These are phyloP conservation scores for Candida sanyaensis DNA, from an alignment of 1,139 yeast genomes.

Conservation along the genomic window DNA sequence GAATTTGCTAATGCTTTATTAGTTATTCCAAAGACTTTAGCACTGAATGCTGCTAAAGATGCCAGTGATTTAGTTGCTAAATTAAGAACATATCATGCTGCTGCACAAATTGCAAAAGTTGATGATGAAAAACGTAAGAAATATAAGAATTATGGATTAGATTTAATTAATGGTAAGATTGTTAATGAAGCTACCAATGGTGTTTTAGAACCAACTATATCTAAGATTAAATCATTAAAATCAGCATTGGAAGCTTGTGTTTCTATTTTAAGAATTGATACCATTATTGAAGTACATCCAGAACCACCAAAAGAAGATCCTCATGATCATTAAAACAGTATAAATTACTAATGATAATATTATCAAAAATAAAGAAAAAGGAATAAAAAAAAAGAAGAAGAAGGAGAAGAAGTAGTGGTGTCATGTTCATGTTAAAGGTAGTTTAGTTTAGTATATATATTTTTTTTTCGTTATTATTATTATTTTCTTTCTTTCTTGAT, in stretches of 20 bases:
- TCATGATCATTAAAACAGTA: conserved; percentile 53
- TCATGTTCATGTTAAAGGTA: neutral
- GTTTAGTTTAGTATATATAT: too few relatives aligned
- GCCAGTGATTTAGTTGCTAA: conserved; percentile 93
- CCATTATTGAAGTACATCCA: conserved; percentile 97
- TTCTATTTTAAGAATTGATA: conserved; percentile 95
- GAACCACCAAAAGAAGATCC: conserved; percentile 93
- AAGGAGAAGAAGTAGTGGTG: too few relatives aligned
- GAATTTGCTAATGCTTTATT: conserved; percentile 92
- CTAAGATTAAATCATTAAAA: conserved; percentile 89
- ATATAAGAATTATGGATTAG: conserved; percentile 91
- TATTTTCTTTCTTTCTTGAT: too few relatives aligned
- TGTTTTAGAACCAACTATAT: conserved; percentile 92
- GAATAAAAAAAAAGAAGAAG: neutral
- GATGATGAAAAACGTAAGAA: conserved; percentile 80
- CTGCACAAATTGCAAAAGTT: conserved; percentile 83
- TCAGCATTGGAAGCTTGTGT: conserved; percentile 98
- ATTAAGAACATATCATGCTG: conserved; percentile 94
- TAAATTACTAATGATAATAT: neutral
- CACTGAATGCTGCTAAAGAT: conserved; percentile 97
- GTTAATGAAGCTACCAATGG: conserved; percentile 85
- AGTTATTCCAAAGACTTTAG: conserved; percentile 93
- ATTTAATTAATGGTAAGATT: conserved; percentile 86
- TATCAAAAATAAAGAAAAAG: neutral
- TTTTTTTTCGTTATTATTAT: too few relatives aligned